A percentile compares a stretch with the other conserved stretches of the same genome.
Evolutionary conservation across 805 yeast species (phyloP).

Genomic region (Ogataea siamensis): DNA sequence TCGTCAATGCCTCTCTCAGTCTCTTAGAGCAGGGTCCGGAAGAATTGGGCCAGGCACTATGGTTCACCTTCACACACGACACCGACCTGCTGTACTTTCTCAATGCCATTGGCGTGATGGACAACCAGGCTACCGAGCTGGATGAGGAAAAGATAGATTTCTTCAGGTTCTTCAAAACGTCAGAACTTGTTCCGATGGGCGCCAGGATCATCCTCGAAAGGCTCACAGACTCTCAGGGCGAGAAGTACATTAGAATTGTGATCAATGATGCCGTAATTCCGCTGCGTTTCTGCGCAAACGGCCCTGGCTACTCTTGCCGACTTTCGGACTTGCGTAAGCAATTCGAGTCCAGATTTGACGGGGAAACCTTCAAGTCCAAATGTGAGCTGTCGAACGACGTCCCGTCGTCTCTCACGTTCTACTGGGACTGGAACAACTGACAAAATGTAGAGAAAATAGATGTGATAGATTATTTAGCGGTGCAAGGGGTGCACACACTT

Average conservation of each 20-base stretch:
- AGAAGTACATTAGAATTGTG: slow-evolving; percentile 44
- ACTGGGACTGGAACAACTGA: slow-evolving; percentile 32
- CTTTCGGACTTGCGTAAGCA: slow-evolving; percentile 12
- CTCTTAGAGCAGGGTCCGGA: slow-evolving; percentile 27
- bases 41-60: slow-evolving; percentile 38
- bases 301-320: slow-evolving; percentile 56
- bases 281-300: slow-evolving; percentile 43
- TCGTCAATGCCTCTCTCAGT: slow-evolving; percentile 44
- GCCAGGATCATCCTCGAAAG: slow-evolving; percentile 52
- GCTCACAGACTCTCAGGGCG: slow-evolving; percentile 24
- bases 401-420: slow-evolving; percentile 25
- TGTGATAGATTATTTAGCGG: not conserved
- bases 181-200: slow-evolving; percentile 57
- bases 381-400: slow-evolving; percentile 18
- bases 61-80: slow-evolving; percentile 76
- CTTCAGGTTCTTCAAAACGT: slow-evolving; percentile 41
- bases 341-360: slow-evolving; percentile 14
- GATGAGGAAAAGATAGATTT: slow-evolving; percentile 40
- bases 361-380: slow-evolving; percentile 10
- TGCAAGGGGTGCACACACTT: slow-evolving; percentile 3
- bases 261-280: slow-evolving; percentile 58
- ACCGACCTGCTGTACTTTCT: slow-evolving; percentile 59
- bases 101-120: slow-evolving; percentile 61
- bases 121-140: slow-evolving; percentile 40
- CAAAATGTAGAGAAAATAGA: too few species aligned